Conservation (phyloP, 192 early-diverging fungal species). For the Diversispora eburnea region DNA sequence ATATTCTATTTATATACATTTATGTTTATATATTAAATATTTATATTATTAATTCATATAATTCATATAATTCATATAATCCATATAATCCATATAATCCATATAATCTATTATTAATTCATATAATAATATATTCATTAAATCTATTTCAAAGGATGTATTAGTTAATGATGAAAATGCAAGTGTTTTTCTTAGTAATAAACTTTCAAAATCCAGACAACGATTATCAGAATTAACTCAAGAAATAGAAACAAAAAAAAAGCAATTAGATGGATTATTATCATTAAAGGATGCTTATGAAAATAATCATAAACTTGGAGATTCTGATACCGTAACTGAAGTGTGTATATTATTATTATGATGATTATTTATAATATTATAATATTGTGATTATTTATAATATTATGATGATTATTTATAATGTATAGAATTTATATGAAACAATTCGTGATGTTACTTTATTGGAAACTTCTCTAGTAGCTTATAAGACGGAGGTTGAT, state of each 20-base stretch:
- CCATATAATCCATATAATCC: no score
- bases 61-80: no score
- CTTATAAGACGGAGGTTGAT: conserved; percentile 58
- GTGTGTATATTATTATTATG: conserved; percentile 27
- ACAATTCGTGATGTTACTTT: conserved; percentile 49
- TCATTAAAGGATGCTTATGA: conserved; percentile 47
- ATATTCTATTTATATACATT: background rate
- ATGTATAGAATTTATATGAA: conserved; percentile 51
- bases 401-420: background rate
- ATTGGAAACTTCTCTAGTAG: conserved; percentile 41
- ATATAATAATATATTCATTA: no score
- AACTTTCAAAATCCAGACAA: conserved; percentile 54
- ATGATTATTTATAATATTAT: background rate
- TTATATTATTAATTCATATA: background rate
- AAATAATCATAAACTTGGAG: conserved; percentile 49
- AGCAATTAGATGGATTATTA: conserved; percentile 51
- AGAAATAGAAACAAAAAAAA: conserved; percentile 47
- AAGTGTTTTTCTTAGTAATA: conserved; percentile 63
- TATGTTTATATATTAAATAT: background rate
- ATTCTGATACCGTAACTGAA: conserved; percentile 59
- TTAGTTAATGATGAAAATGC: conserved; percentile 58
- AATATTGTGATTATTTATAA: background rate
- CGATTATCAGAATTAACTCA: conserved; percentile 44
- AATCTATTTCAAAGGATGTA: conserved; percentile 29
- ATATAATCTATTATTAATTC: background rate